A percentile compares a stretch with the other conserved stretches of the same genome.
These are phyloP conservation scores for Talaromyces marneffei DNA, from an alignment of 2,329 filamentous ascomycete genomes.

Conservation along the genomic window DNA sequence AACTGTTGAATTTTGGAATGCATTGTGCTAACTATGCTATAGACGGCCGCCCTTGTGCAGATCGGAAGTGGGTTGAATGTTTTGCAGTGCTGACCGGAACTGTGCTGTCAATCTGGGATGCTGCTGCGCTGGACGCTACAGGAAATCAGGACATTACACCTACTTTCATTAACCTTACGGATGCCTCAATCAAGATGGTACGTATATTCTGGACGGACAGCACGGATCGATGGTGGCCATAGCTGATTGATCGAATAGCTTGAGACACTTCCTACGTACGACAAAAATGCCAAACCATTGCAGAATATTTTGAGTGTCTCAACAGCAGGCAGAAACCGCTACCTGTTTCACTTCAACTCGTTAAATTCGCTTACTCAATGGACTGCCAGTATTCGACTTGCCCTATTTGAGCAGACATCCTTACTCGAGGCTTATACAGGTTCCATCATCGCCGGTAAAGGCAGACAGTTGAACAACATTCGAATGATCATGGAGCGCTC, in stretches of 20 bases:
- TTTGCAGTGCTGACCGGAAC: slow-evolving; percentile 96
- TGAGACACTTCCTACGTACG: slow-evolving; percentile 80
- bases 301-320: slow-evolving; percentile 95
- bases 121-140: slow-evolving; percentile 79
- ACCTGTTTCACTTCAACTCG: slow-evolving; percentile 93
- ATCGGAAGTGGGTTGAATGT: slow-evolving; percentile 91
- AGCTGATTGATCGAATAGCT: slow-evolving; percentile 50
- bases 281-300: slow-evolving; percentile 68
- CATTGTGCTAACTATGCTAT: slow-evolving; percentile 27
- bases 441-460: slow-evolving; percentile 90
- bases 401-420: slow-evolving; percentile 90
- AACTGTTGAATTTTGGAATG: not conserved
- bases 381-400: slow-evolving; percentile 87
- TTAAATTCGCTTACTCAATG: slow-evolving; percentile 89
- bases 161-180: slow-evolving; percentile 92
- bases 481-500: slow-evolving; percentile 78
- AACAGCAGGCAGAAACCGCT: slow-evolving; percentile 91
- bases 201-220: slow-evolving; percentile 16
- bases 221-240: not conserved
- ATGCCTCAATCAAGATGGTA: slow-evolving; percentile 98
- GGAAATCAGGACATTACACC: slow-evolving; percentile 80
- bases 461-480: slow-evolving; percentile 83
- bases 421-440: slow-evolving; percentile 96
- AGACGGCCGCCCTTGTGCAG: slow-evolving; percentile 81
- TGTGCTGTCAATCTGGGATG: slow-evolving; percentile 92